Conservation (phyloP, 140 eudicot species). For the Anethum foeniculum region DNA sequence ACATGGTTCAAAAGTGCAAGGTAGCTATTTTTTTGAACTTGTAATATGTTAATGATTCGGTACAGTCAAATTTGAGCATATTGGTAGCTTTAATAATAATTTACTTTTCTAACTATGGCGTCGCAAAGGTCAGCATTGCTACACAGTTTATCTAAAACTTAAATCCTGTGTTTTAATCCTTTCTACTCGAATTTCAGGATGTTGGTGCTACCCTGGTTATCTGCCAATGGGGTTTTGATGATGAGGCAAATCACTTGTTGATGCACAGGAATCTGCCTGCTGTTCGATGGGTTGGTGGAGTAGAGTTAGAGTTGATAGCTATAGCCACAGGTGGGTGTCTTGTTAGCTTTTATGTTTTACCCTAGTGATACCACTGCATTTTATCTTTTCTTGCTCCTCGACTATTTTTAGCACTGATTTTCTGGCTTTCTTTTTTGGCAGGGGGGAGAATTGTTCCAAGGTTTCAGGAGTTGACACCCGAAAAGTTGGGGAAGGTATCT, state of each 20-base stretch:
- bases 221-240: constrained; percentile 99
- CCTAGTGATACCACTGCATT: not conserved
- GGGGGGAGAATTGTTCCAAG: constrained; percentile 99
- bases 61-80: not conserved
- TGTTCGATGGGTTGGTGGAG: constrained; percentile 99
- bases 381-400: not conserved
- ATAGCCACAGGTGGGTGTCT: constrained; percentile 77
- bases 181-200: constrained; percentile 42
- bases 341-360: constrained; percentile 1
- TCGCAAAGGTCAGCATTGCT: not conserved
- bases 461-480: constrained; percentile 94
- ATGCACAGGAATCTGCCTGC: constrained; percentile 98
- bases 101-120: not conserved
- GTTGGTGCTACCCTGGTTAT: constrained; percentile 98
- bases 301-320: constrained; percentile 93
- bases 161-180: not conserved
- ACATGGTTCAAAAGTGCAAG: constrained; percentile 98
- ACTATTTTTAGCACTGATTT: not conserved
- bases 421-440: constrained; percentile 8
- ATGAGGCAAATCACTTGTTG: constrained; percentile 93
- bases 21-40: constrained; percentile 20
- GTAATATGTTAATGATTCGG: too few relatives aligned
- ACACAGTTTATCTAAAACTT: not conserved
- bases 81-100: not conserved
- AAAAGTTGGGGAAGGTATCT: constrained; percentile 83